phyloP scores from a whole-genome alignment of 177 flowering plant species.

The Telopea speciosissima region DNA sequence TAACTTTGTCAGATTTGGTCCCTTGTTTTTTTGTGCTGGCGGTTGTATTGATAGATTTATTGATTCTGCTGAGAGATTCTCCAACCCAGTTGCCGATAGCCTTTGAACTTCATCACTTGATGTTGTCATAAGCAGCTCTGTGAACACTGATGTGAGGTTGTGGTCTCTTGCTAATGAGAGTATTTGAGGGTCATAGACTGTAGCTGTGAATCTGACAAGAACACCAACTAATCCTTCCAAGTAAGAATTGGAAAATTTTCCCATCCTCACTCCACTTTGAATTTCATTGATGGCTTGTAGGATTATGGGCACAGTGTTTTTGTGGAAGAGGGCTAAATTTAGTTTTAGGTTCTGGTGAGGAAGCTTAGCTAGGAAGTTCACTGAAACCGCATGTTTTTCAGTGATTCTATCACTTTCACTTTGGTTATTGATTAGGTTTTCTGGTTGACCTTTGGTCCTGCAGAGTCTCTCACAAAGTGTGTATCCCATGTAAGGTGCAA shows the following conservation, averaged over 20 bases:
- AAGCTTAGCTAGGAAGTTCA: conserved; percentile 49
- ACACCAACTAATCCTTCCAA: conserved; percentile 71
- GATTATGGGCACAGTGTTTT: conserved; percentile 34
- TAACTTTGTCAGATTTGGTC: conserved; percentile 27
- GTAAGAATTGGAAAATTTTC: conserved; percentile 46
- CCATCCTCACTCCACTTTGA: conserved; percentile 44
- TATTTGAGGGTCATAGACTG: conserved; percentile 53
- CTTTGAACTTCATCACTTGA: conserved; percentile 67
- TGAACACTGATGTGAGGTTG: conserved; percentile 49
- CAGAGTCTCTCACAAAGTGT: conserved; percentile 53
- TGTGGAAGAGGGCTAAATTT: conserved; percentile 51
- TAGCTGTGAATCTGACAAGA: conserved; percentile 67
- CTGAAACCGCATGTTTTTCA: conserved; percentile 58
- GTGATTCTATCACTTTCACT: conserved; percentile 28
- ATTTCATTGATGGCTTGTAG: conserved; percentile 37
- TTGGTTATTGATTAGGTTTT: conserved; percentile 37
- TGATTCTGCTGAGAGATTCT: conserved; percentile 59
- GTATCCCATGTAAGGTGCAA: conserved; percentile 58
- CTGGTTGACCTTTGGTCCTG: conserved; percentile 61
- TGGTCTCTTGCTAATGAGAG: conserved; percentile 39
- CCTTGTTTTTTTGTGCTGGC: conserved; percentile 32
- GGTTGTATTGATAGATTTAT: conserved; percentile 49
- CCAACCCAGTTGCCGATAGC: conserved; percentile 60
- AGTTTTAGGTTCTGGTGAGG: conserved; percentile 65
- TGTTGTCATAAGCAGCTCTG: conserved; percentile 48